Evolutionary conservation across 2,329 filamentous ascomycete species (phyloP), one percentile per base, ranked within the genome.

Genomic region (Coniosporium uncinatum): DNA sequence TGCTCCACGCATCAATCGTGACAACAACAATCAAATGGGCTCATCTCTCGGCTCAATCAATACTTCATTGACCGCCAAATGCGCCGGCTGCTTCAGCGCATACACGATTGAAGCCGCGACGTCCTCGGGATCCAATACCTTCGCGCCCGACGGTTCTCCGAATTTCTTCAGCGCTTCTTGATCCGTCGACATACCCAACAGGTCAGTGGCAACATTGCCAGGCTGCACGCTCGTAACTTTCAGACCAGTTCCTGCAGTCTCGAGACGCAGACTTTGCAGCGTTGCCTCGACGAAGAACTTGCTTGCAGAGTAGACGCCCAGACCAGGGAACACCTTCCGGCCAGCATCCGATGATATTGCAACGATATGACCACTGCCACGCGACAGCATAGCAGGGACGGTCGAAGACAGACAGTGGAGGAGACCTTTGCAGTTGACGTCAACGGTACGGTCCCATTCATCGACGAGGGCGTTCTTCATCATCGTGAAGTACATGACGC

Each of bases 401-500:
- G 77, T 79, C 2, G 82, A 74, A 0, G 83, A 76, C 3, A 91
- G 71, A 49, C 80, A 82, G 69, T 91, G 75, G 41, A 90, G 67
- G 2, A 91, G 73, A 29, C 86, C 86, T 64, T 90, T 90, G 78
- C 86, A 90, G 67, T 91, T 91, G 50, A 91, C 84, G 52, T 90
- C 86, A 33, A 91, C 85, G 0, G 85, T 90, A 43, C 78, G 82
- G 48, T 89, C 81, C 86, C 86, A 91, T 52, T 91, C 81, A 4
- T 86, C 83, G 0, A 70, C 76, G 48, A 84, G 75, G 14, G 69
- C 75, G 56, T 89, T 90, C 42, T 81, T 78, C 86, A 91, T 90
- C 80, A 90, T 81, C 41, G 86, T 90, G 64, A 81, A 91, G 67
- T 91, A 91, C 86, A 91, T 91, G 56, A 91, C 86, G 27, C 86